phyloP scores from a whole-genome alignment of 257 asterid species.

The Capsicum rhomboideum region DNA sequence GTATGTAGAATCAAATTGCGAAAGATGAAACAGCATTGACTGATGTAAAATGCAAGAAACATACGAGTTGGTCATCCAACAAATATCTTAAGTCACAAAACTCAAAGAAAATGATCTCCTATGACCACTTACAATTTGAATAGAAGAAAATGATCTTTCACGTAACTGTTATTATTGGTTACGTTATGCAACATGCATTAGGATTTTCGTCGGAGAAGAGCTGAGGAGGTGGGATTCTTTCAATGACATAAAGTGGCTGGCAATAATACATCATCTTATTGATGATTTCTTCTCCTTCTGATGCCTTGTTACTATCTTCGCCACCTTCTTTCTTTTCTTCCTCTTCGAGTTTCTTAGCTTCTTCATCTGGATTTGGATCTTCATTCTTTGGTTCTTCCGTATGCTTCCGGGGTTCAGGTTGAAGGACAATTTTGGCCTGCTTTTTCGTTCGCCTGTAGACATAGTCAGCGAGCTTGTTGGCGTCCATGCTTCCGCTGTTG shows the following conservation, averaged over 20 bases:
- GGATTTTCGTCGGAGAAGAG: constrained; percentile 88
- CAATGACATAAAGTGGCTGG: constrained; percentile 54
- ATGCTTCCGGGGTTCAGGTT: constrained; percentile 28
- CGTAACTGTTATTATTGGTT: neutral
- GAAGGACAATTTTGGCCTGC: constrained; percentile 72
- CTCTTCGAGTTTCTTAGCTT: constrained; percentile 4
- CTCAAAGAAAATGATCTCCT: neutral
- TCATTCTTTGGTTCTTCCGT: constrained; percentile 37
- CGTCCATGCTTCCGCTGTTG: constrained; percentile 78
- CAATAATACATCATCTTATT: constrained; percentile 37
- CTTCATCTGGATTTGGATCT: constrained; percentile 23
- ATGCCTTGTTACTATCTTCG: neutral
- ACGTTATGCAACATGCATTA: constrained; percentile 67
- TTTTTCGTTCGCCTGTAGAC: constrained; percentile 74
- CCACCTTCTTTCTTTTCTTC: constrained; percentile 17
- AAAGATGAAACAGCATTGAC: no score
- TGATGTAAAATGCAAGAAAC: no score
- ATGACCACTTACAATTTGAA: neutral
- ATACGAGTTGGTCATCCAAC: neutral
- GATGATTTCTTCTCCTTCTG: constrained; percentile 8
- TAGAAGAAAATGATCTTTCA: neutral
- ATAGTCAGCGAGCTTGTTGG: constrained; percentile 59
- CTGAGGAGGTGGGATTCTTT: constrained; percentile 82
- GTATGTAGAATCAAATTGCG: no score
- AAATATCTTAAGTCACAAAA: no score